Evolutionary conservation across 495 filamentous ascomycete species (phyloP), one percentile per base, ranked within the genome.

Genomic region (Friedmanniomyces endolithicus): DNA sequence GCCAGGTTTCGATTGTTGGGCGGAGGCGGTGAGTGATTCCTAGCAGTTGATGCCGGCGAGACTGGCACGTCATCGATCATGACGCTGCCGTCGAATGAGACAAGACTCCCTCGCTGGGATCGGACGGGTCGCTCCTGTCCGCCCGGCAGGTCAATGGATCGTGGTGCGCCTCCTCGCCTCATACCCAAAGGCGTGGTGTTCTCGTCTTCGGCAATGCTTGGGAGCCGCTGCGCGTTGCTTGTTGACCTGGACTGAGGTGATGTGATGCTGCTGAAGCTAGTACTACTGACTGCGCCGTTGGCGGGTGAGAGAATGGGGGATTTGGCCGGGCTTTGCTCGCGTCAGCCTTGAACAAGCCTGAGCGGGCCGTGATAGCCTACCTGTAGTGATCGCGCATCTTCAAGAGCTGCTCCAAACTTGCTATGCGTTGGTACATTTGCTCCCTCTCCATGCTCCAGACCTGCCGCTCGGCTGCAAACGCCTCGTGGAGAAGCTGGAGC

Each of bases 391-490:
- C 59, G 1, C 55, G n/a, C 2, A 22, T 48, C 43, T 52, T 53
- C 44, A 62, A 44, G 41, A 61, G 33, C 55, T 46, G 34, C 59
- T 62, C 59, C 20, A 62, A 39, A 23, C 47, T 54, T 19, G 33
- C 49, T 16, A 62, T 62, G 31, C 59, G 49, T 29, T 62, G 55
- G 29, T 54, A 49, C 17, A 62, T 23, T n/a, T 55, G 22, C 2
- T 58, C 50, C 31, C 45, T 53, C 51, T 62, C 59, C 46, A 62
- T 23, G 14, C 25, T 50, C 59, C 59, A 62, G 6, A 45, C 34
- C 55, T 56, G 48, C 37, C 59, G 19, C 50, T 62, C 59, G 3
- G 55, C 59, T n/a, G 59, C 59, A 24, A 62, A 62, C 12, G 59
- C 55, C 22, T 62, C 59, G 43, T 62, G 59, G 16, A 58, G 51